Evolutionary conservation across 2,329 filamentous ascomycete genomes (phyloP), one percentile per base, ranked within the genome.

Genomic region (Sordariomycetes sp.): DNA sequence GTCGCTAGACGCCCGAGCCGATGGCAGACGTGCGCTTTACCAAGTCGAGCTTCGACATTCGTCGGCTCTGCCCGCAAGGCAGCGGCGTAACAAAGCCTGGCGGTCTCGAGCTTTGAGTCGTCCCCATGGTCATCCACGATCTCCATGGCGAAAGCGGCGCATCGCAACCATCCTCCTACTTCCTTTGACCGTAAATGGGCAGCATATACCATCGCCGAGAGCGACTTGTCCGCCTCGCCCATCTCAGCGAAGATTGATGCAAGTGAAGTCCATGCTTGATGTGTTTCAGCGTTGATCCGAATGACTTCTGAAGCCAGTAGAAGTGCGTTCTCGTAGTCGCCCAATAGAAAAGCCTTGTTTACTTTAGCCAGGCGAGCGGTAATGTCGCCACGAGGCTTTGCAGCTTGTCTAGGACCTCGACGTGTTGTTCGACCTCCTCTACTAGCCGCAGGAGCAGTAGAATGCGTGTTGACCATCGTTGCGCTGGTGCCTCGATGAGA

Each of bases 331-430:
- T 73, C 66, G 41, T 79, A 77, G 15, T 79, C 66, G 18, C 70
- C 65, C 8, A 70, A 63, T 38, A 86, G 65, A 48, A 79, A 87
- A 5, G 77, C 74, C 39, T 79, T 68, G 38, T 78, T 83, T 4
- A 84, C 83, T 47, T 72, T 66, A 30, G 72, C 69, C 32, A 87
- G 66, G 27, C 79, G 65, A 26, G 72, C 64, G 46, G 80, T 85
- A 53, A 87, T 84, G 44, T 86, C 79, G 26, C 70, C 75, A 29
- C 79, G 74, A 12, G 79, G 80, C 50, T 84, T 80, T 8, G 74
- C 77, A 17, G 75, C 70, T 50, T 78, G 75, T 14, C 72, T 63
- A 18, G 70, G 70, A 6, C 70, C 70, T 11, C 62, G 54, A 24
- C 49, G 33, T n/a, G 12, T n/a, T 15, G 33, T 16, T 42, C 12